Base-by-base conservation (phyloP, 2,329 filamentous ascomycete genomes). In the Pseudogymnoascus sp. region DNA sequence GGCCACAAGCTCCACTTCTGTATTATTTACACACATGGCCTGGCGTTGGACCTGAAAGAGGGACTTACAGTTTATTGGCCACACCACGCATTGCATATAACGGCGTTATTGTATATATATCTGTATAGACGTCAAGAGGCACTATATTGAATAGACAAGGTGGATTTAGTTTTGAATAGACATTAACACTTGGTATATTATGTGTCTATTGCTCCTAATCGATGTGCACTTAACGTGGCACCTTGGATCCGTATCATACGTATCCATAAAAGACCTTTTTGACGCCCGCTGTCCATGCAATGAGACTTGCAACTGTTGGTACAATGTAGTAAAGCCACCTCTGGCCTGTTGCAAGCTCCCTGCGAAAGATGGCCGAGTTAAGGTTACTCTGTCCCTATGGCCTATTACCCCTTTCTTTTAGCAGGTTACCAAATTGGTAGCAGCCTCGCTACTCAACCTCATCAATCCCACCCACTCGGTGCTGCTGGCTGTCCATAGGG, bases 401-500 rank as follows among this genome's bases (percentile, higher is more conserved):
- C 47, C 20, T 6, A 53, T 33, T 35, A 18, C n/a, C 47, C 28
- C 47, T 14, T 35, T 35, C 47, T 14, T 18, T 15, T 14, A 11
- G 47, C 28, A 18, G 47, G 9, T 12, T 53, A 33, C 28, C 47
- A 33, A 20, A 53, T 14, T 9, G 28, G 47, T 53, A 53, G 47
- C 28, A 53, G 18, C 28, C 33, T 53, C 9, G 47, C 25, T 53
- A 53, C 28, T 53, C n/a, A 53, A 18, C 47, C 15, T 53, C 18
- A 28, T 61, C 63, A 68, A 57, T 64, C 62, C 69, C 69, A 71
- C 37, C 67, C 69, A 53, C 65, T 67, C 9, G 6, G 60, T 60
- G 39, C 47, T 20, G 66, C 66, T 60, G 66, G 69, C 62, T 76
- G 75, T n/a, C 83, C 84, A 68, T 87, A 87, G 8, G 84, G 82